Conservation (phyloP, 768 basidiomycete species). For the Candolleomyces eurysporus region DNA sequence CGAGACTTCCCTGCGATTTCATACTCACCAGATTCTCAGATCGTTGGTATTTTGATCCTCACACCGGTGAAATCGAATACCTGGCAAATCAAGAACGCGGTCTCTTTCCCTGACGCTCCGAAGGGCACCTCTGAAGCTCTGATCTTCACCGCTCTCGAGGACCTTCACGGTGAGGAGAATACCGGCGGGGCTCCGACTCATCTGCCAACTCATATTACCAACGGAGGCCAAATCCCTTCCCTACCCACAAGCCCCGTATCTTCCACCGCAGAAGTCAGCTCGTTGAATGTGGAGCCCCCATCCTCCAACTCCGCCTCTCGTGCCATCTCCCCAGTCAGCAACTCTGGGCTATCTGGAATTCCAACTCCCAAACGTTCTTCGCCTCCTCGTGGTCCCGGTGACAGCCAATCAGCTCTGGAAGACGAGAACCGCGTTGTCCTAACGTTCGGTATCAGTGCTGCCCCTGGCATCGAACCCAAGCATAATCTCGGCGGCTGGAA, state of each 20-base stretch:
- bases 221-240: too few relatives aligned
- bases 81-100: conserved; percentile 57
- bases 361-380: neutral
- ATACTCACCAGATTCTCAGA: conserved; percentile 20
- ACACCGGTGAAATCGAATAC: conserved; percentile 41
- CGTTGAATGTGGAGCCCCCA: neutral
- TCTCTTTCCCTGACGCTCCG: conserved; percentile 51
- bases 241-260: neutral
- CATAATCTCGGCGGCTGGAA: conserved; percentile 48
- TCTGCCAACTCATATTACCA: too few relatives aligned
- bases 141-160: conserved; percentile 45
- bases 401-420: conserved; percentile 6
- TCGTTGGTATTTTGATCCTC: conserved; percentile 50
- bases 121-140: conserved; percentile 54
- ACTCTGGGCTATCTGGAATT: neutral
- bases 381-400: neutral
- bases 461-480: conserved; percentile 35
- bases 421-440: conserved; percentile 30
- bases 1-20: neutral
- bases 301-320: neutral
- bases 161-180: conserved; percentile 21
- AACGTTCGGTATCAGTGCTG: conserved; percentile 49
- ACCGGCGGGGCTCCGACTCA: too few relatives aligned
- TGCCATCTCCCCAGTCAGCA: conserved; percentile 1
- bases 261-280: neutral